Base-by-base conservation (phyloP, 1,284 basidiomycete species). In the Hypsizygus ulmarius region DNA sequence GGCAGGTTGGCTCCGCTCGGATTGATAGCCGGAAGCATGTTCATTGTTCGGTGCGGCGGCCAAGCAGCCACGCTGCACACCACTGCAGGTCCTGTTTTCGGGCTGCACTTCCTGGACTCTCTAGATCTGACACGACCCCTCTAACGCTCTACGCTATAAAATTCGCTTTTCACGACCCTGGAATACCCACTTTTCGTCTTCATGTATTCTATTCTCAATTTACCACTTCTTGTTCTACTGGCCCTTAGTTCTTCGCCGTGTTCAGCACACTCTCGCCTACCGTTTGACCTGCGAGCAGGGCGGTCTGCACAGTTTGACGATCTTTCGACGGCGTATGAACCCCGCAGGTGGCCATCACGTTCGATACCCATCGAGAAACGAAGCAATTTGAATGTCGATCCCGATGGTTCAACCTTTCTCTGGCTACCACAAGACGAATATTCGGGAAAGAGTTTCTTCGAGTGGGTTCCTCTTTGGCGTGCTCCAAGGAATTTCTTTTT, bases 361-460 rank as follows among this genome's bases (percentile, higher is more conserved):
- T 44, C 40, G 39, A 41, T 27, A 11, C 36, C 43, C 3, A 45
- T 48, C 9, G 36, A 15, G 35, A 60, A 51, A 27, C 43, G 55
- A 28, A 56, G 49, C 53, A 59, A 59, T 46, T 37, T 70, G 10
- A 68, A 66, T 47, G 59, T 61, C 47, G 71, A 74, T 47, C 59
- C 62, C 11, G 59, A 74, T 45, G 75, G 72, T 37, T 67, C 77
- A 3, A 66, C 61, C 16, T 79, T 76, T 50, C 55, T 82, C n/a
- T 81, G 79, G 79, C 62, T 81, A 18, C 72, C 72, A 12, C 57
- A 80, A 58, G 78, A 81, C 57, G 75, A 74, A 15, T 82, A 78
- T 53, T 69, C 73, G 33, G 79, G 79, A 11, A 54, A 68, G 45
- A 71, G 62, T 1, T 81, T 81, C 58, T 82, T 78, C 54, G 69